phyloP scores from a whole-genome alignment of 352 stramenopile genomes.

The Phytophthora ramorum region DNA sequence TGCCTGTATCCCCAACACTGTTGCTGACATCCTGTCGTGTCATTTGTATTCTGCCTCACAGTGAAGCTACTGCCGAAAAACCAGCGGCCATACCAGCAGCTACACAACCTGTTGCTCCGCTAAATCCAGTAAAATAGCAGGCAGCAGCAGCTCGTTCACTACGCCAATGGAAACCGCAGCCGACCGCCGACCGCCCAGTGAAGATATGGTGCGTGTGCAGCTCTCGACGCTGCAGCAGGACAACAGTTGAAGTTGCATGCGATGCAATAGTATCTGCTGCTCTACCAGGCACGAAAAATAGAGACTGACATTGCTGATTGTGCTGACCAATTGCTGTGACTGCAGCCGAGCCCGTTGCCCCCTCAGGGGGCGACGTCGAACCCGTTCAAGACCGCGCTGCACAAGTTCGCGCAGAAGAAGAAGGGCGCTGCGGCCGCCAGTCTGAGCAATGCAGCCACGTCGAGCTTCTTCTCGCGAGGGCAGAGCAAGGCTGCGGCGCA shows the following conservation, averaged over 20 bases:
- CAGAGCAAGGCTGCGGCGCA: constrained; percentile 42
- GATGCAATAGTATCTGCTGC: constrained; percentile 9
- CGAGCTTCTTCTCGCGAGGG: constrained; percentile 73
- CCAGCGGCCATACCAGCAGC: constrained; percentile 21
- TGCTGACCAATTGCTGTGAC: neutral
- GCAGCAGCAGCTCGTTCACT: neutral
- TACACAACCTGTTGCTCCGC: constrained; percentile 1
- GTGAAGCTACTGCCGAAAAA: constrained; percentile 12
- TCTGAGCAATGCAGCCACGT: constrained; percentile 54
- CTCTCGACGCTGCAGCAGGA: neutral
- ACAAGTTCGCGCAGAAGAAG: constrained; percentile 87
- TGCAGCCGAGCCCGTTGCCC: constrained; percentile 37
- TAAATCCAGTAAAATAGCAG: constrained; percentile 15
- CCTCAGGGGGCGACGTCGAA: constrained; percentile 54
- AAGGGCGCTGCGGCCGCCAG: constrained; percentile 43
- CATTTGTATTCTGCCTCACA: neutral
- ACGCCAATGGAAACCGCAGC: constrained; percentile 27
- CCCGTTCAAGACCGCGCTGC: constrained; percentile 77
- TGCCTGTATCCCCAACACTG: neutral
- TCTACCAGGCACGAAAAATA: neutral
- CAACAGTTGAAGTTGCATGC: constrained; percentile 21
- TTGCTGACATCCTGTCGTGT: constrained; percentile 1
- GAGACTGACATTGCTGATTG: neutral
- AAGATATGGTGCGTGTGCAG: constrained; percentile 31
- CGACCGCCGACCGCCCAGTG: constrained; percentile 14